These are phyloP conservation scores for Hyaloscypha finlandica DNA, from an alignment of 495 filamentous ascomycete species.

Conservation along the genomic window DNA sequence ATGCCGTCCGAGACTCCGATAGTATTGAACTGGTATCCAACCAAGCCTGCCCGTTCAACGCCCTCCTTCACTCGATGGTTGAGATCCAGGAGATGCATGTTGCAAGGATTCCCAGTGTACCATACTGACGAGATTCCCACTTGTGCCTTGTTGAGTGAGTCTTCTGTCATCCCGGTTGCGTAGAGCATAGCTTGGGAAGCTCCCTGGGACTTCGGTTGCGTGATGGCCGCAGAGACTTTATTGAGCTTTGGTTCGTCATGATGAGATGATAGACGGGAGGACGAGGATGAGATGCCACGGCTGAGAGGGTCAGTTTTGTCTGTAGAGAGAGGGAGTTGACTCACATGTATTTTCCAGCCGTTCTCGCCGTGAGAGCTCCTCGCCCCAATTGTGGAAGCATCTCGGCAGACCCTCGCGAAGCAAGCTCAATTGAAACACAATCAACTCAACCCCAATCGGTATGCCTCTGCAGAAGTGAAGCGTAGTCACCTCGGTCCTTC, in stretches of 20 bases:
- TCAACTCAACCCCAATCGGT: background rate
- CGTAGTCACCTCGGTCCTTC: background rate
- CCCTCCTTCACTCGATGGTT: conserved; percentile 81
- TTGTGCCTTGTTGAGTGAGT: conserved; percentile 91
- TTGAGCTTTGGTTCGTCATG: conserved; percentile 62
- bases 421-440: conserved; percentile 1
- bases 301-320: conserved; percentile 31
- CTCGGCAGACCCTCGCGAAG: background rate
- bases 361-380: conserved; percentile 24
- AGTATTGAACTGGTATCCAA: conserved; percentile 95
- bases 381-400: conserved; percentile 32
- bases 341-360: conserved; percentile 29
- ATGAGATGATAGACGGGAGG: conserved; percentile 39
- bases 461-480: background rate
- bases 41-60: conserved; percentile 75
- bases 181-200: conserved; percentile 99
- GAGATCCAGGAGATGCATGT: conserved; percentile 95
- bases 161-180: conserved; percentile 80
- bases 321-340: conserved; percentile 11
- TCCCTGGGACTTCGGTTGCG: conserved; percentile 95
- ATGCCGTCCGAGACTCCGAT: conserved; percentile 90
- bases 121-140: conserved; percentile 91
- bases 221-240: conserved; percentile 79
- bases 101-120: conserved; percentile 96
- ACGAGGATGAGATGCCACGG: conserved; percentile 51